Evolutionary conservation across 306 rosid genomes (phyloP), one percentile per base, ranked within the genome.

Genomic region (Heteromeles arbutifolia): DNA sequence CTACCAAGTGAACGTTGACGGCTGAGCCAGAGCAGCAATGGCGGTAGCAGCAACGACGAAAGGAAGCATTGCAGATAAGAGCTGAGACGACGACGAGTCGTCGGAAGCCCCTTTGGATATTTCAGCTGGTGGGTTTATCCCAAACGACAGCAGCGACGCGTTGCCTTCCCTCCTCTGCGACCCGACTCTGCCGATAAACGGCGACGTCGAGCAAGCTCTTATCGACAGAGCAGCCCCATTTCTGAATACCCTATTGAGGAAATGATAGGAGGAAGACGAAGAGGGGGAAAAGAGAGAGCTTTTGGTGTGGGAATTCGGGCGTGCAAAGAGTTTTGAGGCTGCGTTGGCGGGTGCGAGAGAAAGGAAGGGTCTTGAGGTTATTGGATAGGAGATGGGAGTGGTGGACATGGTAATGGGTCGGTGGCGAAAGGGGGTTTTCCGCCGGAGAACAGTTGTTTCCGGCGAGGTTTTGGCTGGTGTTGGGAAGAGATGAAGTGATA

Each of bases 1-100:
- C 64, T 50, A 95, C 99, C 99, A 95, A 77, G 93, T 90, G 74
- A 89, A 95, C 54, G 99, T 92, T n/a, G 96, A 87, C 75, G 99
- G 99, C 78, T 88, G 89, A 78, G 86, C 83, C 17, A 95, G 84
- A 79, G 99, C 99, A 11, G 89, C 92, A 82, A 92, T 76, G n/a
- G 96, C 97, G 5, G 99, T 95, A 37, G 83, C 92, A 58, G 89
- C 96, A 56, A 95, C 99, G 69, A 92, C 93, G 81, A 95, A 88
- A 6, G 99, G 99, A 88, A 95, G 99, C 86, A 89, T 81, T 61
- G 93, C 95, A 11, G 99, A 92, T 29, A 95, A 76, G 76, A 85
- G 11, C 83, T 86, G 96, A 59, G 97, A 89, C 77, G 82, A 89
- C 77, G 82, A 86, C 81, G 89, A 68, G 25, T 28, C 90, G n/a